A percentile compares a stretch with the other conserved stretches of the same genome.
phyloP scores from a whole-genome alignment of 306 rosid genomes.

The Citrullus amarus region DNA sequence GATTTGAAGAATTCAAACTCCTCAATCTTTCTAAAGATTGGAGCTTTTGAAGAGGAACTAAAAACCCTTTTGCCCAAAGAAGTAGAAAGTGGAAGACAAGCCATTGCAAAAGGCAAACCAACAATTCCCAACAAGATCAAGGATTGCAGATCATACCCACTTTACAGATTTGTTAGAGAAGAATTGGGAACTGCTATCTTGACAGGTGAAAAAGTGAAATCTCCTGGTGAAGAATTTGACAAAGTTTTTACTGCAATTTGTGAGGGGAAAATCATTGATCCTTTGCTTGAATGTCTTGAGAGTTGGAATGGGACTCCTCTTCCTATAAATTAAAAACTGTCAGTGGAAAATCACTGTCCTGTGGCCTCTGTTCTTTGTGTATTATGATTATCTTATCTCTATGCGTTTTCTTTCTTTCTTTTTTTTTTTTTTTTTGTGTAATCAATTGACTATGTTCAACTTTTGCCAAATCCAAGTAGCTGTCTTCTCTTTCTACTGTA shows the following conservation, averaged over 20 bases:
- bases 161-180: conserved; percentile 14
- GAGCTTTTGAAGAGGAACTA: conserved; percentile 30
- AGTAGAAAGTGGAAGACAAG: conserved; percentile 22
- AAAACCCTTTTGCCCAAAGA: conserved; percentile 11
- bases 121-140: conserved; percentile 20
- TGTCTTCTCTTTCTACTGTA: background rate
- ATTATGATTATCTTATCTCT: background rate
- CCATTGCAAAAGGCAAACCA: conserved; percentile 20
- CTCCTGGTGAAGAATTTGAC: conserved; percentile 46
- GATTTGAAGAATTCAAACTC: conserved; percentile 14
- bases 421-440: too few species aligned
- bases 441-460: background rate
- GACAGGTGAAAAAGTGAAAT: conserved; percentile 31
- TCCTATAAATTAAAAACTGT: background rate
- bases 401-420: too few species aligned
- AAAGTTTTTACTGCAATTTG: conserved; percentile 38
- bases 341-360: background rate
- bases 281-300: conserved; percentile 8
- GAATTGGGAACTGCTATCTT: conserved; percentile 24
- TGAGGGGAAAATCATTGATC: conserved; percentile 31
- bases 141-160: conserved; percentile 39
- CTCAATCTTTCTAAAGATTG: conserved; percentile 21
- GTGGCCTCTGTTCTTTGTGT: background rate
- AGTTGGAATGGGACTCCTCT: conserved; percentile 5
- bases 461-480: background rate